Evolutionary conservation across 2,329 filamentous ascomycete genomes (phyloP), one percentile per base, ranked within the genome.

Genomic region (Pseudocercospora macadamiae): DNA sequence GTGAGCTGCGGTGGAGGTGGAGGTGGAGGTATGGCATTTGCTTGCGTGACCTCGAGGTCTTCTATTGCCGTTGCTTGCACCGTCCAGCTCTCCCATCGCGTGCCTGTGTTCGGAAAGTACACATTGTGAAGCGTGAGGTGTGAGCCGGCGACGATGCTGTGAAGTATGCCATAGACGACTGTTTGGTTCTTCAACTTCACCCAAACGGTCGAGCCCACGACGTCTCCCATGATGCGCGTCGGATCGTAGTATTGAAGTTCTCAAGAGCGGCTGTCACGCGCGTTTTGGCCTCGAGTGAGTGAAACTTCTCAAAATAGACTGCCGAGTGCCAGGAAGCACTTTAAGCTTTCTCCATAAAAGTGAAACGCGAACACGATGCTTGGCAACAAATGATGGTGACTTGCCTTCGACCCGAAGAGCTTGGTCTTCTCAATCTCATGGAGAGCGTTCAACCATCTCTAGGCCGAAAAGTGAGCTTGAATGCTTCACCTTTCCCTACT

Each of bases 81-180:
- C 37, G 79, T 79, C 70, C 83, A 87, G 51, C 76, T 75, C 21
- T 79, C 75, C 55, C 85, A 74, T 16, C 74, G 77, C 64, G 84
- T 79, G 39, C 80, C 82, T 47, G 78, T 84, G 64, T 78, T 80
- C 3, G 83, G 75, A 62, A 82, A 79, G 66, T 85, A 80, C 32
- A 85, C 90, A 77, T 95, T 84, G 57, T 83, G 83, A 53, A 96
- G 80, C 26, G 85, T 86, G 63, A 96, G 77, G 61, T 86, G 87
- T 70, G 85, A 83, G 23, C 88, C 86, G 61, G 88, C 82, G 16
- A 71, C 65, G 54, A 93, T 86, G 66, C 86, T 82, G 60, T 85
- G 83, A 32, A 96, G 89, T 19, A 85, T 84, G 52, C 91, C 91
- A 61, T 86, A 85, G 51, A 93, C 77, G 67, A 84, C 80, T 39